A percentile compares a stretch with the other conserved stretches of the same genome.
Conservation (phyloP, 371 early-diverging fungal genomes). For the Basidiobolus meristosporus region DNA sequence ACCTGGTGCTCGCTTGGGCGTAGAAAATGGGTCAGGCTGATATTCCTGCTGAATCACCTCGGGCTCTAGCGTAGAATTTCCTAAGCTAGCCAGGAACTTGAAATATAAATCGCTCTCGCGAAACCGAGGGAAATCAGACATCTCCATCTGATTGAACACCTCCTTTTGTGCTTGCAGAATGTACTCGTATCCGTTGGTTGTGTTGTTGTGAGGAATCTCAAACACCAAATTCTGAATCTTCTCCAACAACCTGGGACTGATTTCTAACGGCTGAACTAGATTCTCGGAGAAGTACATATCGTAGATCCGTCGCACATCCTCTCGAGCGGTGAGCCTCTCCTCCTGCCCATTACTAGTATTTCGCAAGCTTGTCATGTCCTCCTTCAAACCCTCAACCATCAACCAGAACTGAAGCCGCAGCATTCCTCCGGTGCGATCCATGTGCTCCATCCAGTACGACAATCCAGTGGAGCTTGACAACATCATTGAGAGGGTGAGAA, state of each 20-base stretch:
- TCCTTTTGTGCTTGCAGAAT: constrained; percentile 22
- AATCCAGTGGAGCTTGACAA: constrained; percentile 37
- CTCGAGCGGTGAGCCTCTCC: constrained; percentile 16
- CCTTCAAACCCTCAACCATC: constrained; percentile 27
- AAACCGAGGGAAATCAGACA: constrained; percentile 37
- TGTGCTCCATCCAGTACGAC: constrained; percentile 65
- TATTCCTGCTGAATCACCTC: background rate
- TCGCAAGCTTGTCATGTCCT: too few relatives aligned
- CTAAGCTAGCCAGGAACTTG: constrained; percentile 22
- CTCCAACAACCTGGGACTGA: constrained; percentile 10
- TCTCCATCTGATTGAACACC: constrained; percentile 39
- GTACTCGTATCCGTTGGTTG: constrained; percentile 1
- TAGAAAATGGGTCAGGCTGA: constrained; percentile 2
- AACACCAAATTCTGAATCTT: constrained; percentile 5
- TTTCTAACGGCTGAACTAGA: constrained; percentile 19
- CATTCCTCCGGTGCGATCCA: constrained; percentile 47
- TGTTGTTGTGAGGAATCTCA: constrained; percentile 3
- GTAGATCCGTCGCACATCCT: constrained; percentile 39
- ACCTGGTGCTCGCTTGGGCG: constrained; percentile 5
- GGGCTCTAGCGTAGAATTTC: background rate
- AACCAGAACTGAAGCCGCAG: constrained; percentile 58
- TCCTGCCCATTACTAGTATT: constrained; percentile 4
- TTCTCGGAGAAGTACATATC: constrained; percentile 42
- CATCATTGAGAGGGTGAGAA: constrained; percentile 5
- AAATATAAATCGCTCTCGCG: constrained; percentile 40